These are phyloP conservation scores for Aspergillus pseudoterreus DNA, from an alignment of 2,329 filamentous ascomycete genomes.

Conservation along the genomic window DNA sequence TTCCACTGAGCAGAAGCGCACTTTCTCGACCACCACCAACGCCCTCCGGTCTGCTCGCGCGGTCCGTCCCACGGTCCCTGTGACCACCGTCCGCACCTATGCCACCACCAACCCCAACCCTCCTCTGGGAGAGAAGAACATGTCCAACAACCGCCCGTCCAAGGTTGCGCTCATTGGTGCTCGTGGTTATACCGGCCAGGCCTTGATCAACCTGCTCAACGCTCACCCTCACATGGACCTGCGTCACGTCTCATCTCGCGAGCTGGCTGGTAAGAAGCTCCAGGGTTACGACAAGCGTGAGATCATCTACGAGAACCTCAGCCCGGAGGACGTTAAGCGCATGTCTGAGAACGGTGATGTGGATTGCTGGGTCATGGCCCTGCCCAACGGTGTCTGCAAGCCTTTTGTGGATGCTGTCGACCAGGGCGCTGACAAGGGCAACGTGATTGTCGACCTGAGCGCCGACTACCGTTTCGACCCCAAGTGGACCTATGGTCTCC, in stretches of 20 bases:
- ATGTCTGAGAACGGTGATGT: conserved; percentile 82
- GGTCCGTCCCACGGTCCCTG: conserved; percentile 25
- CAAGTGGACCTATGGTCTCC: conserved; percentile 84
- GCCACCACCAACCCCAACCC: conserved; percentile 73
- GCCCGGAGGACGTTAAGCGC: conserved; percentile 76
- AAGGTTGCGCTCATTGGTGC: conserved; percentile 85
- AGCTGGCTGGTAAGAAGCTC: conserved; percentile 81
- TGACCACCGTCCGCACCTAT: conserved; percentile 37
- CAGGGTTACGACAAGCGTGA: conserved; percentile 88
- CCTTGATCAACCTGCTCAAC: conserved; percentile 82
- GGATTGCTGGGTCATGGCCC: conserved; percentile 96
- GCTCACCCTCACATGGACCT: conserved; percentile 86
- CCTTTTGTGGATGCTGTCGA: conserved; percentile 89
- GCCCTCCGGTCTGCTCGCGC: conserved; percentile 35
- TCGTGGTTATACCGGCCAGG: conserved; percentile 90
- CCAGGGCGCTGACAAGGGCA: conserved; percentile 62
- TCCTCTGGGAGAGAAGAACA: conserved; percentile 82
- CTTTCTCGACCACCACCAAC: conserved; percentile 60
- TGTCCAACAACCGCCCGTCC: conserved; percentile 72
- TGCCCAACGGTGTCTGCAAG: conserved; percentile 92
- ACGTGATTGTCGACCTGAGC: conserved; percentile 88
- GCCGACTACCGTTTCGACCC: conserved; percentile 91
- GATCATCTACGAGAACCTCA: conserved; percentile 87
- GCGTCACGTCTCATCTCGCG: conserved; percentile 86
- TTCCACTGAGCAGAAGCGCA: conserved; percentile 58